A percentile compares a stretch with the other conserved stretches of the same genome.
Evolutionary conservation across 345 rosid species (phyloP).

Genomic region (Rhizophora mangle): DNA sequence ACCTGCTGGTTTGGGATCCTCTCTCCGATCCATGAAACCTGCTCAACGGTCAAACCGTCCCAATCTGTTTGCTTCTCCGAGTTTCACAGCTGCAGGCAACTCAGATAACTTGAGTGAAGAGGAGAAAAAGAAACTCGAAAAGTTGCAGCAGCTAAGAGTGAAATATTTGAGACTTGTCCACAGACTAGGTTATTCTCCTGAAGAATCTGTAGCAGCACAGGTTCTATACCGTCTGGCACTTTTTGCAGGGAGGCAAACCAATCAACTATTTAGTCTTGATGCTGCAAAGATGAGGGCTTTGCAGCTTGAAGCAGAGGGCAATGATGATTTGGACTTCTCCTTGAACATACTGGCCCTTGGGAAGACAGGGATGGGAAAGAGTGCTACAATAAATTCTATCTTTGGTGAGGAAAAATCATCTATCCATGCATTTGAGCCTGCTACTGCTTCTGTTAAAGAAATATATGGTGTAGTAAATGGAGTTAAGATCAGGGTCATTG

Average conservation of each 20-base stretch:
- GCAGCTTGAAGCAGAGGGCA: conserved; percentile 64
- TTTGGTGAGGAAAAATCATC: conserved; percentile 65
- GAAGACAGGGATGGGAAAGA: conserved; percentile 92
- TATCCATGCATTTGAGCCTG: conserved; percentile 73
- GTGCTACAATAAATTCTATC: conserved; percentile 88
- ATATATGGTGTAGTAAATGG: conserved; percentile 66
- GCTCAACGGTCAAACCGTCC: conserved; percentile 57
- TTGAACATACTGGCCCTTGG: conserved; percentile 84
- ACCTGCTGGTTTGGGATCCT: conserved; percentile 90
- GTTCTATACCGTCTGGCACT: conserved; percentile 75
- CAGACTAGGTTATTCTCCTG: conserved; percentile 69
- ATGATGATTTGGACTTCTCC: conserved; percentile 59
- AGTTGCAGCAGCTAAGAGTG: conserved; percentile 67
- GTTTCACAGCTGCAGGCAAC: conserved; percentile 40
- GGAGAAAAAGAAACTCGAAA: conserved; percentile 75
- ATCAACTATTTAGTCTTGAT: conserved; percentile 70
- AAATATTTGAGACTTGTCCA: conserved; percentile 85
- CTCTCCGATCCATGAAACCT: conserved; percentile 64
- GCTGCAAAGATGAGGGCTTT: conserved; percentile 68
- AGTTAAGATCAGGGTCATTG: conserved; percentile 61
- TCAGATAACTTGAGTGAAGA: conserved; percentile 72
- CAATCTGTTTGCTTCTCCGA: conserved; percentile 48
- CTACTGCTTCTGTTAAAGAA: conserved; percentile 67
- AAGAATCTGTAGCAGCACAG: conserved; percentile 74
- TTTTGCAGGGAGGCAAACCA: conserved; percentile 72